phyloP scores from a whole-genome alignment of 2,329 filamentous ascomycete species.

The Alternaria sp. region DNA sequence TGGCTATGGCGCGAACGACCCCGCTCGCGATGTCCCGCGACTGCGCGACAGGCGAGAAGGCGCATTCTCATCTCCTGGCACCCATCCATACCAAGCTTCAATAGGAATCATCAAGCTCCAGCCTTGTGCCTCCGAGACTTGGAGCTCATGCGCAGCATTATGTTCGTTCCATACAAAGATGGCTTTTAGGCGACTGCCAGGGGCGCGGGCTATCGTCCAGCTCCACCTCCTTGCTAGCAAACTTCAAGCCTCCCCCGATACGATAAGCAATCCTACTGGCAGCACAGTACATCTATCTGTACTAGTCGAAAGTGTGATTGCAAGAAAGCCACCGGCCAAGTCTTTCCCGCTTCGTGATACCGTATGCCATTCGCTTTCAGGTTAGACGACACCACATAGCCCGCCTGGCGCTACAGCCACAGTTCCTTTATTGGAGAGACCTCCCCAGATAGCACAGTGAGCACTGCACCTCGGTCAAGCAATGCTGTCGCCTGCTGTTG shows the following conservation, averaged over 20 bases:
- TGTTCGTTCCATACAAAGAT: not conserved
- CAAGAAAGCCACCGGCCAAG: constrained; percentile 21
- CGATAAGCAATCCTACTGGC: constrained; percentile 8
- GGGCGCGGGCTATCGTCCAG: not conserved
- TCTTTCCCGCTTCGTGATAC: constrained; percentile 18
- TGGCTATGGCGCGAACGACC: constrained; percentile 3
- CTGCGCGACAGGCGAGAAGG: not conserved
- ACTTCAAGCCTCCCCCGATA: not conserved
- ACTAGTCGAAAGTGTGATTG: constrained; percentile 22
- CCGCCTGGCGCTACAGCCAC: constrained; percentile 30
- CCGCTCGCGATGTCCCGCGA: not conserved
- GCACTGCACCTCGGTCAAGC: constrained; percentile 28
- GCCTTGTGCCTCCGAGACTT: not conserved
- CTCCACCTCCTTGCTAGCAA: not conserved
- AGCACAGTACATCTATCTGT: constrained; percentile 16
- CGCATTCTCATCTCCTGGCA: not conserved
- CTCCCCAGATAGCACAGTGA: constrained; percentile 7
- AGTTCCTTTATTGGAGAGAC: constrained; percentile 27
- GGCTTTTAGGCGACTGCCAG: not conserved
- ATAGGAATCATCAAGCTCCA: not conserved
- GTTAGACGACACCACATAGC: constrained; percentile 25
- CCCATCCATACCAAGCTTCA: not conserved
- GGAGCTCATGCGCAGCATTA: not conserved
- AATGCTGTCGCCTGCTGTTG: constrained; percentile 20
- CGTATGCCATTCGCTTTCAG: constrained; percentile 14